Percentiles rank a stretch among this genome's conserved stretches.
Evolutionary conservation across 2,329 filamentous ascomycete genomes (phyloP).

Genomic region (Falciphora oryzae): DNA sequence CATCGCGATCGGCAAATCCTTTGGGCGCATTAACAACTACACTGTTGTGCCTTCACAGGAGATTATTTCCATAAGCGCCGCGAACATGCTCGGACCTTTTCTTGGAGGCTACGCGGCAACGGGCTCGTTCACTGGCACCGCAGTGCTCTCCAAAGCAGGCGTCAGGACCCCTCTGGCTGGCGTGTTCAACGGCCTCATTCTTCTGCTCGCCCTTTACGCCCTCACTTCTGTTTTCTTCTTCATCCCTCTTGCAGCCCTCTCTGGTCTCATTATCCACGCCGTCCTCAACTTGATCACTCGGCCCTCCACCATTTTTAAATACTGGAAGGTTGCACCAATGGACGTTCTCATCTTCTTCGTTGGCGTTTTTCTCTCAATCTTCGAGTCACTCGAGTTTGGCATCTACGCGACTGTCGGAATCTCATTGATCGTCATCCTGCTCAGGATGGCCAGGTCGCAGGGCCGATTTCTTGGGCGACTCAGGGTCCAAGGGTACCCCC

Average conservation of each 20-base stretch:
- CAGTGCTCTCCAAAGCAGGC: constrained; percentile 95
- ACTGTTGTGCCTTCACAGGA: constrained; percentile 96
- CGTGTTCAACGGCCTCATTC: constrained; percentile 77
- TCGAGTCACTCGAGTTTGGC: constrained; percentile 42
- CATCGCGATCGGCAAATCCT: constrained; percentile 95
- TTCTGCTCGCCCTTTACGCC: constrained; percentile 85
- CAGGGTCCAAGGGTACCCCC: not conserved
- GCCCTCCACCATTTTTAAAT: constrained; percentile 9
- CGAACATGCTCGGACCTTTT: constrained; percentile 86
- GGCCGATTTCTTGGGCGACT: constrained; percentile 39
- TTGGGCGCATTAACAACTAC: constrained; percentile 94
- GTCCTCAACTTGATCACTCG: constrained; percentile 58
- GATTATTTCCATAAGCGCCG: constrained; percentile 87
- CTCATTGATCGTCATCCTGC: constrained; percentile 36
- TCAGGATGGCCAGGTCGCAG: constrained; percentile 39
- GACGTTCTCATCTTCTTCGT: constrained; percentile 16
- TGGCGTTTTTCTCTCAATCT: constrained; percentile 22
- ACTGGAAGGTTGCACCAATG: constrained; percentile 44
- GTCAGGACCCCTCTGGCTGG: constrained; percentile 91
- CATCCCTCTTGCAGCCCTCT: constrained; percentile 74
- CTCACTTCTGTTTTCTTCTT: constrained; percentile 88
- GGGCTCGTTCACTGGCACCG: constrained; percentile 91
- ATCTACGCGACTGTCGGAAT: constrained; percentile 43
- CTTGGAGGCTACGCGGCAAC: constrained; percentile 88
- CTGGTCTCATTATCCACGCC: constrained; percentile 92